These are phyloP conservation scores for Ceratobasidium sp. DNA, from an alignment of 1,284 basidiomycete species.

Conservation along the genomic window DNA sequence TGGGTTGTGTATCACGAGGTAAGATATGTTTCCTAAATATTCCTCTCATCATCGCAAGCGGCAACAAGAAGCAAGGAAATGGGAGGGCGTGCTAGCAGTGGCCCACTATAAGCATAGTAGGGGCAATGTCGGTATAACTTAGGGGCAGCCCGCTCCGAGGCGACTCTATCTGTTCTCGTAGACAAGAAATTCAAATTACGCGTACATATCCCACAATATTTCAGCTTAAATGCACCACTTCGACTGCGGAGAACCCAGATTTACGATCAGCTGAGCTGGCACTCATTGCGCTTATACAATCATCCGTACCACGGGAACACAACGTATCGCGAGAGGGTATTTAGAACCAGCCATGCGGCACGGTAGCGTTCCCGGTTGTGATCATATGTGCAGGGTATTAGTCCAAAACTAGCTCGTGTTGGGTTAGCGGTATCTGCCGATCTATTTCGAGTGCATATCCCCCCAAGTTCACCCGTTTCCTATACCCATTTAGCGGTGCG, in stretches of 20 bases:
- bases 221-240: neutral
- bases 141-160: neutral
- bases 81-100: neutral
- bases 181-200: neutral
- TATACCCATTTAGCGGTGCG: too few relatives aligned
- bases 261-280: neutral
- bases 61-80: neutral
- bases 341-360: neutral
- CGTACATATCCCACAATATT: neutral
- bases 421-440: too few relatives aligned
- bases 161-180: neutral
- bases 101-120: neutral
- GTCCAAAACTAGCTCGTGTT: too few relatives aligned
- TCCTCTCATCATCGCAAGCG: neutral
- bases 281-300: neutral
- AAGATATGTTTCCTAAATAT: neutral
- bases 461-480: too few relatives aligned
- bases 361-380: neutral
- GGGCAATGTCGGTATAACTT: neutral
- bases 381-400: neutral
- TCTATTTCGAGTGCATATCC: too few relatives aligned
- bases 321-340: neutral
- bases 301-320: neutral
- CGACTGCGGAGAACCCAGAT: slow-evolving; percentile 4
- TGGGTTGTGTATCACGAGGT: neutral